Evolutionary conservation across 2,329 filamentous ascomycete genomes (phyloP).

Genomic region (Penicillium aurantiogriseum): DNA sequence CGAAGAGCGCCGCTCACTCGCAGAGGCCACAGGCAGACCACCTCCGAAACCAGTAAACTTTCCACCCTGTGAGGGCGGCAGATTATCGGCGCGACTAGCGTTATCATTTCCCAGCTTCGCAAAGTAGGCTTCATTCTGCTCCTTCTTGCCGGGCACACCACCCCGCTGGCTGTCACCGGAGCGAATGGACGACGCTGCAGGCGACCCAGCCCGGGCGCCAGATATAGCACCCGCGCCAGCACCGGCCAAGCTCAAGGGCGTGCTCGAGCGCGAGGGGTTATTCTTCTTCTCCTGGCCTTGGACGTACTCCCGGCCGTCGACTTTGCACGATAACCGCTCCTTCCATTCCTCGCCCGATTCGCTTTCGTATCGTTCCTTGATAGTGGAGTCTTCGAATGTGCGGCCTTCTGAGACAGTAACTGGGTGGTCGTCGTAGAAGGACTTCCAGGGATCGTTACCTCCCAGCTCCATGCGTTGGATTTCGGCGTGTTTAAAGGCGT

Average conservation of each 20-base stretch:
- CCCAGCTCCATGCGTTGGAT: constrained; percentile 91
- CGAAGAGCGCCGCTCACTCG: constrained; percentile 25
- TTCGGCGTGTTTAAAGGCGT: constrained; percentile 91
- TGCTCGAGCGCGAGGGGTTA: constrained; percentile 35
- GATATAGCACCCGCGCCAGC: neutral
- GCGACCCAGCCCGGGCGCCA: constrained; percentile 20
- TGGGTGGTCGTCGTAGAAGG: constrained; percentile 76
- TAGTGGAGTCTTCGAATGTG: constrained; percentile 81
- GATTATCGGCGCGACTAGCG: constrained; percentile 66
- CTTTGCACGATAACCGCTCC: constrained; percentile 80
- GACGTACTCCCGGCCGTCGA: constrained; percentile 84
- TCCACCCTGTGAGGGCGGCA: constrained; percentile 86
- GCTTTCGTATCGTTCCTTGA: constrained; percentile 84
- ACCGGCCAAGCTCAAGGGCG: constrained; percentile 21
- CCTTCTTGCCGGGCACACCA: constrained; percentile 53
- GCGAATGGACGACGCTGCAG: constrained; percentile 24
- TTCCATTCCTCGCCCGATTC: constrained; percentile 95
- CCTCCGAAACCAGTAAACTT: constrained; percentile 92
- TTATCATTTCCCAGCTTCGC: constrained; percentile 81
- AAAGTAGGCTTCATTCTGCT: constrained; percentile 84
- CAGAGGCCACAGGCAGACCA: constrained; percentile 57
- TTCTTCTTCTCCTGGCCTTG: constrained; percentile 61
- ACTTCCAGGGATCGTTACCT: constrained; percentile 82
- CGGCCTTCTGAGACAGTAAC: constrained; percentile 66
- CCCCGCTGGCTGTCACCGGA: constrained; percentile 26